These are phyloP conservation scores for Phaeodactylum tricornutum DNA, from an alignment of 108 stramenopile genomes.

Conservation along the genomic window DNA sequence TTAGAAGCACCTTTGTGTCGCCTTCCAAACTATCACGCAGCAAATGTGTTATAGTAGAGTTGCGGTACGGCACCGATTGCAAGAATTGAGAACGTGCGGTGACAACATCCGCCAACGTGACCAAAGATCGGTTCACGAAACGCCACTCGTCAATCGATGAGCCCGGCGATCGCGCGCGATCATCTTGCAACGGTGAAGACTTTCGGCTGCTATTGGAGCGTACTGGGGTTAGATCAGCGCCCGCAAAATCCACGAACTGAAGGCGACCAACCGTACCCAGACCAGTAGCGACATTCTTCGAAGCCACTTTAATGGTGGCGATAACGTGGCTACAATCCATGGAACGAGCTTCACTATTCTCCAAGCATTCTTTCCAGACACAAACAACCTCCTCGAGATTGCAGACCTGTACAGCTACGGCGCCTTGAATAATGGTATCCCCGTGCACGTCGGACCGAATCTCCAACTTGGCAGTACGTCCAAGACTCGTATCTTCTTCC, in stretches of 20 bases:
- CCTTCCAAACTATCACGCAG: constrained; percentile 71
- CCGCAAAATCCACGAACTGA: constrained; percentile 78
- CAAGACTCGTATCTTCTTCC: constrained; percentile 19
- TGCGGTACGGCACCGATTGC: constrained; percentile 70
- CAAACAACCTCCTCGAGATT: constrained; percentile 47
- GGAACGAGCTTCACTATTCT: constrained; percentile 28
- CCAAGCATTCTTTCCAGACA: constrained; percentile 48
- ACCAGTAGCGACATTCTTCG: constrained; percentile 68
- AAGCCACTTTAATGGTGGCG: constrained; percentile 54
- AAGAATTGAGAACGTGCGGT: constrained; percentile 58
- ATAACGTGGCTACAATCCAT: constrained; percentile 49
- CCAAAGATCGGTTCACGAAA: constrained; percentile 62
- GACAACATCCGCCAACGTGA: constrained; percentile 58
- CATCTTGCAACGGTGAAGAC: not conserved
- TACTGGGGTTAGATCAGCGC: constrained; percentile 36
- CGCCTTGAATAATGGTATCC: constrained; percentile 71
- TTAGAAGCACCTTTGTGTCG: constrained; percentile 69
- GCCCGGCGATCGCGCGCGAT: no score
- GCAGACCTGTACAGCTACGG: constrained; percentile 40
- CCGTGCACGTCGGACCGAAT: constrained; percentile 79
- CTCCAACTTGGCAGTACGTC: constrained; percentile 41
- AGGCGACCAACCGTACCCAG: constrained; percentile 53
- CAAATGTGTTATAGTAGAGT: constrained; percentile 76
- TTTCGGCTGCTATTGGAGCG: not conserved
- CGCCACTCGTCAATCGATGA: constrained; percentile 27